Evolutionary conservation across 805 yeast species (phyloP).

Genomic region (Jamesozyma lodderae): DNA sequence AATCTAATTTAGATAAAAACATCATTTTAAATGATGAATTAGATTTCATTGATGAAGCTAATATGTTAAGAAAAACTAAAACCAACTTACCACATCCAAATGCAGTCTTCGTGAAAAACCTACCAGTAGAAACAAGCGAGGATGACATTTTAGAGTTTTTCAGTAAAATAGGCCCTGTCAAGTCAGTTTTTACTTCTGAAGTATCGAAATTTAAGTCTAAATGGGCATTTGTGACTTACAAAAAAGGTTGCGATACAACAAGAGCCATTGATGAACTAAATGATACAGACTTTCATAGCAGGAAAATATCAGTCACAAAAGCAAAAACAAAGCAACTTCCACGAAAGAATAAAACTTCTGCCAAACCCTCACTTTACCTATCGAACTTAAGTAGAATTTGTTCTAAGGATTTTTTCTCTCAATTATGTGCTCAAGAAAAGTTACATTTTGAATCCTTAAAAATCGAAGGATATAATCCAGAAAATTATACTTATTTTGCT

Average conservation of each 20-base stretch:
- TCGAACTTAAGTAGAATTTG: slow-evolving; percentile 25
- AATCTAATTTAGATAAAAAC: slow-evolving; percentile 18
- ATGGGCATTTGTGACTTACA: slow-evolving; percentile 38
- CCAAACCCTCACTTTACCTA: slow-evolving; percentile 12
- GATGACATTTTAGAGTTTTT: slow-evolving; percentile 26
- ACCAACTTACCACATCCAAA: slow-evolving; percentile 22
- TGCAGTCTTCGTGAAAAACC: slow-evolving; percentile 29
- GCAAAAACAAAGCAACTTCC: slow-evolving; percentile 15
- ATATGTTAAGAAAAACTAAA: slow-evolving; percentile 2
- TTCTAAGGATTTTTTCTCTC: slow-evolving; percentile 21
- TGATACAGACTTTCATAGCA: slow-evolving; percentile 22
- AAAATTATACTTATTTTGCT: slow-evolving; percentile 20
- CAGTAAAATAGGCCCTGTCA: slow-evolving; percentile 27
- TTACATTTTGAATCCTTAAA: slow-evolving; percentile 5
- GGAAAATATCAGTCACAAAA: slow-evolving; percentile 18
- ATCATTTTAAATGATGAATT: slow-evolving; percentile 16
- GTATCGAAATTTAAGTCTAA: slow-evolving; percentile 19
- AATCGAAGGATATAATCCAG: slow-evolving; percentile 1
- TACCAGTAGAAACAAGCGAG: slow-evolving; percentile 26
- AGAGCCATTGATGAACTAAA: slow-evolving; percentile 31
- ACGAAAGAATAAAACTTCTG: slow-evolving; percentile 4
- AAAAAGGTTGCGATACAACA: slow-evolving; percentile 29
- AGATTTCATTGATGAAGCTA: slow-evolving; percentile 2
- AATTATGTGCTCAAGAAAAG: slow-evolving; percentile 20
- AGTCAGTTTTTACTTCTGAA: slow-evolving; percentile 29